Conservation (phyloP, 169 alveolate species). For the Miamiensis avidus region DNA sequence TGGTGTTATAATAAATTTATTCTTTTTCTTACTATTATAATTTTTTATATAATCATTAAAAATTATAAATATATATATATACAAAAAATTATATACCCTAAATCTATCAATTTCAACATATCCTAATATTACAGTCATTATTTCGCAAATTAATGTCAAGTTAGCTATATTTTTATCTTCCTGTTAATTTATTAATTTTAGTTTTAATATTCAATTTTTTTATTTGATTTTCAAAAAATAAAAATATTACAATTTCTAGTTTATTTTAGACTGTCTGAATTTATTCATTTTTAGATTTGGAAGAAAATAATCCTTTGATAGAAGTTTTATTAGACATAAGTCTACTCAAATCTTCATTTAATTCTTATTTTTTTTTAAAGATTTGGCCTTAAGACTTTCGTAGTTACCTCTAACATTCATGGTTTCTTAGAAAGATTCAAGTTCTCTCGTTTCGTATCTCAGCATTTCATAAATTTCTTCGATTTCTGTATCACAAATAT, state of each 20-base stretch:
- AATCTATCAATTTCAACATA: slow-evolving; percentile 35
- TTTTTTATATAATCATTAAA: background rate
- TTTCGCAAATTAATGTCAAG: slow-evolving; percentile 30
- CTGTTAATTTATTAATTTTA: background rate
- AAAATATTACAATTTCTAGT: slow-evolving; percentile 5
- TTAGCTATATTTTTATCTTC: slow-evolving; percentile 23
- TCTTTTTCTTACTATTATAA: slow-evolving; percentile 36
- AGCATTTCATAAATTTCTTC: slow-evolving; percentile 22
- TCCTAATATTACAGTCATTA: slow-evolving; percentile 39
- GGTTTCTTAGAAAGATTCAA: slow-evolving; percentile 45
- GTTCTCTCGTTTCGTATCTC: slow-evolving; percentile 40
- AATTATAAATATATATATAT: background rate
- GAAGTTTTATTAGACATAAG: slow-evolving; percentile 31
- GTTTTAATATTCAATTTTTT: no score
- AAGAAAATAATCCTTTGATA: slow-evolving; percentile 22
- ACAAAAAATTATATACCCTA: slow-evolving; percentile 20
- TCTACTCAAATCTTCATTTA: slow-evolving; percentile 29
- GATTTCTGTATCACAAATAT: slow-evolving; percentile 18
- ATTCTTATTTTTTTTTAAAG: slow-evolving; percentile 18
- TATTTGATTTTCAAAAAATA: no score
- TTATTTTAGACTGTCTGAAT: slow-evolving; percentile 11
- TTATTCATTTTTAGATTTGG: slow-evolving; percentile 31
- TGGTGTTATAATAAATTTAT: slow-evolving; percentile 12
- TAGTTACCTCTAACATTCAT: slow-evolving; percentile 11
- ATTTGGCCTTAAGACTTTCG: slow-evolving; percentile 31